Base-by-base conservation (phyloP, 331 rosid species). In the Acacia concinna region DNA sequence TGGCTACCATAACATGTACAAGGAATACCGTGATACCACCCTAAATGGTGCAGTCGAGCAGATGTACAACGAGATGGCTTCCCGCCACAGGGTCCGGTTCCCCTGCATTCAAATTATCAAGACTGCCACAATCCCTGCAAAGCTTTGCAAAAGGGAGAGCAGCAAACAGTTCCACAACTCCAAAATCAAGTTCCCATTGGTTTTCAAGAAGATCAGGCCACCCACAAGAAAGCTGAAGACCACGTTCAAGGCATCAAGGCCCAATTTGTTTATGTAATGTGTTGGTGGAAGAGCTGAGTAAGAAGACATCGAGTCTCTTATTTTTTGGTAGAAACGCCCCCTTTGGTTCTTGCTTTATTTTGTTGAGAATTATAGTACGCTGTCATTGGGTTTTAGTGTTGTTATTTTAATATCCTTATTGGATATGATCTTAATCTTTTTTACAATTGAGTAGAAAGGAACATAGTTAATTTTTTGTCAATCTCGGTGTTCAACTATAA, bases 1-100 rank as follows among this genome's bases (percentile, higher is more conserved):
- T 3, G 92, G 92, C 20, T 89, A 89, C 52, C 92, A 89, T 84
- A 89, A 89, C 77, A 89, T 86, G 92, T 89, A 89, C 85, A 86
- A 89, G 89, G 92, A 89, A 40, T 89, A 82, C 80, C 86, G 92
- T 3, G 92, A 89, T 75, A 89, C 92, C 77, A 89, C 92, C 17
- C 83, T 89, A 5, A 89, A 89, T 0, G 90, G 92, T 15, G 90
- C 84, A 0, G 92, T 89, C 37, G 92, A 86, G 35, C 83, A 77
- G 47, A 89, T 89, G 92, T 89, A 89, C 86, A 84, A 6, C 20
- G 92, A 89, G 77, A 89, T 89, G 92, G 92, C 86, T 41, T 89
- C 92, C 35, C 87, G 92, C 56, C 92, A 89, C 79, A 82, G 92
- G 84, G 92, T 89, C 11, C 80, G 92, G 83, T 79, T 17, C 73